phyloP scores from a whole-genome alignment of 2,329 filamentous ascomycete species.

The Diaporthe longicolla region DNA sequence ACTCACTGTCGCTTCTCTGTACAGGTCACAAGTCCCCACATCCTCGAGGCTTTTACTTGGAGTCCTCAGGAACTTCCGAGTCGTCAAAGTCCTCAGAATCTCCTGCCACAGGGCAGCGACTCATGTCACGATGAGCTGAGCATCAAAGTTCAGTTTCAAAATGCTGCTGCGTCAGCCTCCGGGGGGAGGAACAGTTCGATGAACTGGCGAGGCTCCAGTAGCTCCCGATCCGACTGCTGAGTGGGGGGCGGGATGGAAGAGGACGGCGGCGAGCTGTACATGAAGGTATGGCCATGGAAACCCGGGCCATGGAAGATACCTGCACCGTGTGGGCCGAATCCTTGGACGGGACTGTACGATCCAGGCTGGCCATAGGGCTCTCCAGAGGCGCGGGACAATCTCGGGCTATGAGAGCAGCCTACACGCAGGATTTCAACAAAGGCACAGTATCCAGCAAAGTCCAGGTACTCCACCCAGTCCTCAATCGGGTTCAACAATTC shows the following conservation, averaged over 20 bases:
- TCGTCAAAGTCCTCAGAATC: not conserved
- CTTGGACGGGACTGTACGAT: not conserved
- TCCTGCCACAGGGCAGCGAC: not conserved
- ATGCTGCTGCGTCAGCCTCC: not conserved
- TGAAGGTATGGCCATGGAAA: not conserved
- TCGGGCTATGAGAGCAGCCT: not conserved
- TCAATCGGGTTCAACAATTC: not conserved
- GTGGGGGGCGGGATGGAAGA: too few species aligned
- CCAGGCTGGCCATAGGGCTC: not conserved
- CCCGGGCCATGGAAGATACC: not conserved
- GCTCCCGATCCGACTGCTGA: not conserved
- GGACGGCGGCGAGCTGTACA: too few species aligned
- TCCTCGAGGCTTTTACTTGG: not conserved
- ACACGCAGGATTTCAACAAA: not conserved
- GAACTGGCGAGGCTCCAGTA: not conserved
- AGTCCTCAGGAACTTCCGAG: too few species aligned
- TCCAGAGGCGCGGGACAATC: not conserved
- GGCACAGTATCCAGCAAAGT: not conserved
- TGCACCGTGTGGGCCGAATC: too few species aligned
- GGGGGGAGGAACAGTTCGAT: not conserved
- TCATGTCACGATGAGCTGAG: too few species aligned
- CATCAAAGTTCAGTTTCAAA: too few species aligned
- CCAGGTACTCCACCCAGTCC: accelerated
- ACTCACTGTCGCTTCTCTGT: not conserved
- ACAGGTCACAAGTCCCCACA: not conserved